Conservation (phyloP, 441 rosid genomes). For the Metrosideros polymorpha region DNA sequence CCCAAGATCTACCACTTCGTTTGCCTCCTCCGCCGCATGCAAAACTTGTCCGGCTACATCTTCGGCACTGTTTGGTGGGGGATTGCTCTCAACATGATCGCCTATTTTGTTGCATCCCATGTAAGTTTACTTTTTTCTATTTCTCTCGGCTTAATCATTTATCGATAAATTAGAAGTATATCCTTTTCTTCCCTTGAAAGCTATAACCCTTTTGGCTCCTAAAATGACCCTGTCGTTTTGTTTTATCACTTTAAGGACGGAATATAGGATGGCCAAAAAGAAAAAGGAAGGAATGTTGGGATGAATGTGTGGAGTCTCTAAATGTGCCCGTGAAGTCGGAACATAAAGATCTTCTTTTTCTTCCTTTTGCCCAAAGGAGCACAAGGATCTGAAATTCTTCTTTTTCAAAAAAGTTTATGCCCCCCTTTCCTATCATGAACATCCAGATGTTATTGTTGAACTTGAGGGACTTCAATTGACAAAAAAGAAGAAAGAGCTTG, state of each 20-base stretch:
- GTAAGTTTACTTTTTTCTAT: conserved; percentile 29
- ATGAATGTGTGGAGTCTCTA: neutral
- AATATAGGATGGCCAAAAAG: neutral
- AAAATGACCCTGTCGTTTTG: neutral
- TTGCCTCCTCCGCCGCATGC: conserved; percentile 79
- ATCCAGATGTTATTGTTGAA: neutral
- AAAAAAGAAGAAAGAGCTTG: neutral
- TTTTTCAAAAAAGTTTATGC: neutral
- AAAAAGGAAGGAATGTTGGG: neutral
- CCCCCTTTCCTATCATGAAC: neutral
- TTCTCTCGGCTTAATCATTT: neutral
- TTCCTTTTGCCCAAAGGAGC: neutral
- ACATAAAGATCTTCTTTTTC: neutral
- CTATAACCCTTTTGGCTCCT: conserved; percentile 3
- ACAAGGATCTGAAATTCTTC: neutral
- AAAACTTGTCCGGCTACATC: conserved; percentile 70
- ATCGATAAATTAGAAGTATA: neutral
- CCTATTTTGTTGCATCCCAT: conserved; percentile 89
- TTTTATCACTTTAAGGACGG: neutral
- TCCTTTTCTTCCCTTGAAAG: neutral
- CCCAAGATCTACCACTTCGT: conserved; percentile 86
- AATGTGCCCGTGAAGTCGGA: neutral
- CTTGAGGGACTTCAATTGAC: neutral
- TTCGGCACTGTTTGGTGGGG: conserved; percentile 99
- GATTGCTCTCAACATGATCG: conserved; percentile 80